Percentiles rank a stretch among this genome's conserved stretches.
phyloP scores from a whole-genome alignment of 129 eudicot species.

The Centrapalus pauciflorus region DNA sequence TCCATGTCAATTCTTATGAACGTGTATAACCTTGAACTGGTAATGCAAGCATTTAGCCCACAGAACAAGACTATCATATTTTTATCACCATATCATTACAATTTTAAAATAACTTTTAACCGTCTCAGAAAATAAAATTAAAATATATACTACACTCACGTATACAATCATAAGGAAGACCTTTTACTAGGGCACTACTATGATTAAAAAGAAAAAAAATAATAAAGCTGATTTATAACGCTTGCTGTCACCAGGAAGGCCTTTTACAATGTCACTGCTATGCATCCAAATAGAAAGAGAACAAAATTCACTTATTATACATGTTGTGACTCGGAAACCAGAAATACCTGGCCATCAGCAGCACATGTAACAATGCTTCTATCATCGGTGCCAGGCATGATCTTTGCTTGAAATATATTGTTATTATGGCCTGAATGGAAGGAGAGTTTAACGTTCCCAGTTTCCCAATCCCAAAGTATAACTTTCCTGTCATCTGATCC shows the following conservation, averaged over 20 bases:
- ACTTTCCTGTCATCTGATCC: slow-evolving; percentile 88
- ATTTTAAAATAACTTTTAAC: neutral
- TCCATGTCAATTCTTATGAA: no score
- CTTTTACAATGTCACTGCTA: neutral
- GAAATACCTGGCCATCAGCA: slow-evolving; percentile 90
- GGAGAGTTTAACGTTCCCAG: slow-evolving; percentile 55
- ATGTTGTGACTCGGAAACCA: neutral
- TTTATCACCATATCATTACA: neutral
- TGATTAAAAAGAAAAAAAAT: neutral
- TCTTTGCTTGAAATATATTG: slow-evolving; percentile 82
- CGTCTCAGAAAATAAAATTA: neutral
- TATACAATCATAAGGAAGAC: neutral
- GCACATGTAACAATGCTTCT: slow-evolving; percentile 90
- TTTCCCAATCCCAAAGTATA: slow-evolving; percentile 93
- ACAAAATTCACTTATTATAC: neutral
- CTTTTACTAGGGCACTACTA: neutral
- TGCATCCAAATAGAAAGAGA: neutral
- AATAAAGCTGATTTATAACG: neutral
- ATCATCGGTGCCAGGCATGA: slow-evolving; percentile 81
- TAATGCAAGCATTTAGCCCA: no score
- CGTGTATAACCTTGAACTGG: no score
- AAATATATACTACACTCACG: no score
- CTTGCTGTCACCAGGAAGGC: neutral
- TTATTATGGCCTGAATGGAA: slow-evolving; percentile 70
- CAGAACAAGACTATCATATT: neutral